Base-by-base conservation (phyloP, 257 asterid species). In the Penstemon davidsonii region DNA sequence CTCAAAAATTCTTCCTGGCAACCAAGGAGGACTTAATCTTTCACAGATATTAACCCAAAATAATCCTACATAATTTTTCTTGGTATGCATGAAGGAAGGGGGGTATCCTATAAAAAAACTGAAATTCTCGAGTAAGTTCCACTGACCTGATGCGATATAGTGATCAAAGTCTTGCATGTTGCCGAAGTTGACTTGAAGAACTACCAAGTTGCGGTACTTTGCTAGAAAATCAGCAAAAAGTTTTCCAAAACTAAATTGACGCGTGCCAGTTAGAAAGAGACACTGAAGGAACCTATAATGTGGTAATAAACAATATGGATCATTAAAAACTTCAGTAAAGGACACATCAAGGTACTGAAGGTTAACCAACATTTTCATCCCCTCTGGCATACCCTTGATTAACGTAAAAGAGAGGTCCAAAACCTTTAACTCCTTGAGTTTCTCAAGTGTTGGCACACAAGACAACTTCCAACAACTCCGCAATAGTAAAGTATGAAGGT, bases 381-480 rank as follows among this genome's bases (percentile, higher is more conserved):
- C 33, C 33, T 25, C 33, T 2, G 33, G 33, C 33, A 25, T 25
- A 25, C 33, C 33, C 33, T 25, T 25, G 33, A 25, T 25, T 25
- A 25, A 25, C 2, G 33, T 25, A 25, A 25, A 25, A 25, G 79
- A 64, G 52, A 78, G 79, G 60, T 73, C 77, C 58, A 73, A 46
- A 70, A 69, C 68, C 53, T 69, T 44, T 67, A 78, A 68, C 12
- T 74, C 69, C 67, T 54, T 66, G 7, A 78, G 76, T 36, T 72
- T 60, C 60, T 15, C 58, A 13, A 70, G 65, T 4, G 71, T 69
- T 60, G 76, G 82, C n/a, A 70, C 52, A 42, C 19, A 11, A 38
- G 5, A 4, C 74, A 78, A 53, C 55, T 78, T 74, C 82, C 82
- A 78, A 70, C 82, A 78, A 40, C 82, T 78, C 5, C 74, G 43